Evolutionary conservation across 768 basidiomycete genomes (phyloP).

Genomic region (Dioszegia hungarica): DNA sequence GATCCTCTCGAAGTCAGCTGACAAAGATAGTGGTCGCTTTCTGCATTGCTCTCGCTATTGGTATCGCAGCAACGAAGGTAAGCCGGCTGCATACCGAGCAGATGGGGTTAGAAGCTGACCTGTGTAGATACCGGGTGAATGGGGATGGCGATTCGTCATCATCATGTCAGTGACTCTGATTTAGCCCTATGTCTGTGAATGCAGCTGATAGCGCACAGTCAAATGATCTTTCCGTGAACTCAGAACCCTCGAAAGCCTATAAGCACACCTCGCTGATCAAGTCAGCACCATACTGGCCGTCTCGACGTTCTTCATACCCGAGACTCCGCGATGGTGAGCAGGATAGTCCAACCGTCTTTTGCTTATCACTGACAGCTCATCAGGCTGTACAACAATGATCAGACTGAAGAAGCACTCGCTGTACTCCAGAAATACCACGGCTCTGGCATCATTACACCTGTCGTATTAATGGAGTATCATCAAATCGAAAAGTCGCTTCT

Average conservation of each 20-base stretch:
- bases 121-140: slow-evolving; percentile 10
- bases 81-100: neutral
- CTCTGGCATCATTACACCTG: slow-evolving; percentile 13
- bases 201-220: too few species aligned
- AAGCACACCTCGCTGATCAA: neutral
- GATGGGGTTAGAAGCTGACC: neutral
- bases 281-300: slow-evolving; percentile 14
- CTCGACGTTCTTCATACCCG: slow-evolving; percentile 21
- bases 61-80: slow-evolving; percentile 13
- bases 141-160: slow-evolving; percentile 26
- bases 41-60: slow-evolving; percentile 15
- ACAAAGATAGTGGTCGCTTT: slow-evolving; percentile 12
- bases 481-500: slow-evolving; percentile 11
- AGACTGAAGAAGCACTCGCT: slow-evolving; percentile 13
- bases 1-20: too few species aligned
- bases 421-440: slow-evolving; percentile 25
- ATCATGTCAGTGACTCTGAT: slow-evolving; percentile 16
- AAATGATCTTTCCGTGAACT: slow-evolving; percentile 16
- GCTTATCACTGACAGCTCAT: neutral
- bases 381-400: slow-evolving; percentile 28
- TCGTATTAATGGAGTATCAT: slow-evolving; percentile 19
- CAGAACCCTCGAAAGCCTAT: slow-evolving; percentile 14
- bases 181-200: too few species aligned
- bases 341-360: neutral
- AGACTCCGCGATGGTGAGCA: slow-evolving; percentile 33